Conservation (phyloP, 1,284 basidiomycete genomes). For the Schizophyllum amplum region DNA sequence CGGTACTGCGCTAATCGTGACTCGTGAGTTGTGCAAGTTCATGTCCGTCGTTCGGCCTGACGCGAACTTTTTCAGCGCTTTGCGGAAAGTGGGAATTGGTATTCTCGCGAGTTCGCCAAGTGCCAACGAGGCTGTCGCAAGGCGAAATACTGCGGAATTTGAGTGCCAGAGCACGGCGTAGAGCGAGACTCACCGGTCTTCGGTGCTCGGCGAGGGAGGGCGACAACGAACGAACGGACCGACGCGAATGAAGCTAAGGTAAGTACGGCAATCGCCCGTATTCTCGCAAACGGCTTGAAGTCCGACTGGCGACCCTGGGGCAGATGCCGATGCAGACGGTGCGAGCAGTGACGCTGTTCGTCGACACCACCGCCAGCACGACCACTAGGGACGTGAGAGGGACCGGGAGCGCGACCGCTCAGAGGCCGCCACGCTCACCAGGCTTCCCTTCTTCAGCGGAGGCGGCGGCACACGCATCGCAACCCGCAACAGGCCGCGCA, state of each 20-base stretch:
- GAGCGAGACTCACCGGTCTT: constrained; percentile 94
- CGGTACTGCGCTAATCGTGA: constrained; percentile 97
- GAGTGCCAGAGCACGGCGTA: constrained; percentile 96
- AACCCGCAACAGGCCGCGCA: background rate
- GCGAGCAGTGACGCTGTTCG: background rate
- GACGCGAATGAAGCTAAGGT: too few species aligned
- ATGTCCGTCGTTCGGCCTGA: constrained; percentile 4
- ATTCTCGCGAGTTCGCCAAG: constrained; percentile 94
- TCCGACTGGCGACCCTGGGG: background rate
- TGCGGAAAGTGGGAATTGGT: constrained; percentile 94
- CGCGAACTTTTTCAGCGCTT: constrained; percentile 52
- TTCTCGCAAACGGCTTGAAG: background rate
- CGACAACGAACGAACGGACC: constrained; percentile 41
- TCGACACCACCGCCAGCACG: background rate
- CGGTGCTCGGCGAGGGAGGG: constrained; percentile 76
- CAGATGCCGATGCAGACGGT: background rate
- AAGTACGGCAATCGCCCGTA: too few species aligned
- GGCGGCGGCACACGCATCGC: background rate
- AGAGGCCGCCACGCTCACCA: background rate
- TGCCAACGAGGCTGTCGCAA: constrained; percentile 93
- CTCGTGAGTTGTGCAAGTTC: constrained; percentile 29
- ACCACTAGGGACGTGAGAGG: too few species aligned
- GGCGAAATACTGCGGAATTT: constrained; percentile 98
- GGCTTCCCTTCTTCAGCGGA: background rate
- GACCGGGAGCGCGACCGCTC: background rate